Base-by-base conservation (phyloP, 1,139 yeast species). In the Zhuliangozyma parablackwelliae region DNA sequence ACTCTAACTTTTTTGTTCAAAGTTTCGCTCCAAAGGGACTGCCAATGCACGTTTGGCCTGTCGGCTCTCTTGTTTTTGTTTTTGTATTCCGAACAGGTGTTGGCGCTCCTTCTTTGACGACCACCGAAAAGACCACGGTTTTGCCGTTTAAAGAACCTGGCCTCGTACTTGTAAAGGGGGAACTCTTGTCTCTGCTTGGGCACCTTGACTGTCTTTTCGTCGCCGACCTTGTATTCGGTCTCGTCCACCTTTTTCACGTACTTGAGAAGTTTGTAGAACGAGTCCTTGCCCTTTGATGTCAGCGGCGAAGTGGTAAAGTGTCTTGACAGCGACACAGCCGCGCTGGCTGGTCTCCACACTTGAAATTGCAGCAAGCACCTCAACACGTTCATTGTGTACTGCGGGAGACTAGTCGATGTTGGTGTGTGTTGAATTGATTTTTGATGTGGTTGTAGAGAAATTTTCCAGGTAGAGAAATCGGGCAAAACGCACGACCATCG, bases 41-140 rank as follows among this genome's bases (percentile, higher is more conserved):
- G 78, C 50, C 69, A 75, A 38, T 83, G 80, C 35, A 88, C 79
- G 62, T 92, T 92, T 30, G 96, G 96, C 49, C 72, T 65, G 79
- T 94, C 92, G 29, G 77, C 73, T 57, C 96, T 74, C 57, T 82
- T 77, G 40, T 78, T 78, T 60, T 84, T 86, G 61, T 84, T 85
- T 42, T 80, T 78, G 45, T 68, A 62, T 56, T 88, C 96, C 10
- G 95, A 80, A 43, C 90, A 75, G 41, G 80, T 77, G 61, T 87
- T 78, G 46, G 96, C 94, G 46, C 81, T 75, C 48, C 79, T 80
- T 42, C 88, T 78, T 56, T 83, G 86, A 41, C 84, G 77, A 12
- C 97, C 97, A 21, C 97, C 98, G 57, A 77, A 90, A 34, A 92
- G 72, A 7, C 97, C 97, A 40, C 83, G 68, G 59, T 90, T 87